Evolutionary conservation across 202 grass and related monocot species (phyloP).

Genomic region (Schoenoplectus triqueter): DNA sequence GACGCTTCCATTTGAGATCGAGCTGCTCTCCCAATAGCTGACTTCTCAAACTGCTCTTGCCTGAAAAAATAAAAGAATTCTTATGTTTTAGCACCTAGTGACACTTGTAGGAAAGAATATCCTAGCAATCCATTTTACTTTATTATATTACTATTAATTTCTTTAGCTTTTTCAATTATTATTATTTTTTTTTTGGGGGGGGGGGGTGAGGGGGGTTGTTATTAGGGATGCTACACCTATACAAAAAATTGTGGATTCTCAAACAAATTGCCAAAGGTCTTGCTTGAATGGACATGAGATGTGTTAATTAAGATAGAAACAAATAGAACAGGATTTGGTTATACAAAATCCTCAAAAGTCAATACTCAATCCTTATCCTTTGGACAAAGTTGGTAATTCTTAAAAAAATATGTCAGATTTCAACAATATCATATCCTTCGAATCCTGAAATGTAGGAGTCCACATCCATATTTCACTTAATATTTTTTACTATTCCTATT

Average conservation of each 20-base stretch:
- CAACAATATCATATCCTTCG: constrained; percentile 13
- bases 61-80: constrained; percentile 38
- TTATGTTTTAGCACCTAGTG: not conserved
- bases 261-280: not conserved
- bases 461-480: not conserved
- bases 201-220: too few species aligned
- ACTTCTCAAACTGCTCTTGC: constrained; percentile 80
- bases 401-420: not conserved
- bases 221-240: too few species aligned
- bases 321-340: not conserved
- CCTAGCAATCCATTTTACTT: not conserved
- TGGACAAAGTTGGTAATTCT: not conserved
- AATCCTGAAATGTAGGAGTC: not conserved
- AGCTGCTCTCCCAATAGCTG: constrained; percentile 80
- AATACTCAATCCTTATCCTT: not conserved
- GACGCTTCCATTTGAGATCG: constrained; percentile 79
- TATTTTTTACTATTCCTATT: not conserved
- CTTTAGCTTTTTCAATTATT: not conserved
- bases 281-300: not conserved
- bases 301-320: not conserved
- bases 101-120: not conserved
- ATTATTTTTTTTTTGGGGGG: too few species aligned
- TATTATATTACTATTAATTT: not conserved
- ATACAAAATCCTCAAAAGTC: not conserved
- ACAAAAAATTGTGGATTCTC: not conserved